A percentile compares a stretch with the other conserved stretches of the same genome.
phyloP scores from a whole-genome alignment of 1,139 yeast genomes.

The Kurtzmaniella quercitrusa region DNA sequence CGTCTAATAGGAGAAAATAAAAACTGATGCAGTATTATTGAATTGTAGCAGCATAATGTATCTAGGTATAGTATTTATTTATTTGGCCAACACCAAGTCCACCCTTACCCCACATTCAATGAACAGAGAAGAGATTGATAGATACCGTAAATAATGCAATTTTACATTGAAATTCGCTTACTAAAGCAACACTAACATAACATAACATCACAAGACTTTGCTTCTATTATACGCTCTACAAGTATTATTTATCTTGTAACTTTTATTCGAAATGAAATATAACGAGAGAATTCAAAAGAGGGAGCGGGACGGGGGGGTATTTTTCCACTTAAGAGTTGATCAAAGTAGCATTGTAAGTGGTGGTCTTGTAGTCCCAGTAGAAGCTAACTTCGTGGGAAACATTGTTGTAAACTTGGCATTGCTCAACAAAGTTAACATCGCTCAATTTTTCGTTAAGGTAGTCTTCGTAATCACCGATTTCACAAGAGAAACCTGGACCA shows the following conservation, averaged over 20 bases:
- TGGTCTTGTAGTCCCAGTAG: constrained; percentile 28
- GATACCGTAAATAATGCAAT: too few relatives aligned
- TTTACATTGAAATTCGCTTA: too few relatives aligned
- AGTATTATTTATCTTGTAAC: too few relatives aligned
- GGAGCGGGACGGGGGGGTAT: too few relatives aligned
- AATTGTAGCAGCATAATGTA: too few relatives aligned
- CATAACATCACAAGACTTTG: too few relatives aligned
- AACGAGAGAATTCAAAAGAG: background rate
- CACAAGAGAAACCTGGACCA: constrained; percentile 35
- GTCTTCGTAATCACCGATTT: constrained; percentile 18
- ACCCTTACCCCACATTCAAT: too few relatives aligned
- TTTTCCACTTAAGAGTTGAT: constrained; percentile 1
- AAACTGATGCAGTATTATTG: background rate
- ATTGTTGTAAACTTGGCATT: constrained; percentile 15
- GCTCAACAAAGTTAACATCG: constrained; percentile 15
- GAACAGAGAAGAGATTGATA: too few relatives aligned
- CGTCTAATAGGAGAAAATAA: constrained; percentile 2
- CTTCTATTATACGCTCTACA: too few relatives aligned
- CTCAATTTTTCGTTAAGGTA: constrained; percentile 18
- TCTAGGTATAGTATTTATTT: too few relatives aligned
- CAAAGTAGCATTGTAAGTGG: constrained; percentile 22
- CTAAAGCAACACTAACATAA: too few relatives aligned
- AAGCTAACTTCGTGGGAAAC: constrained; percentile 16
- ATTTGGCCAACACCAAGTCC: too few relatives aligned
- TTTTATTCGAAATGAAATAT: background rate